A percentile compares a stretch with the other conserved stretches of the same genome.
Evolutionary conservation across 345 rosid species (phyloP).

Genomic region (Pugionium dolabratum): DNA sequence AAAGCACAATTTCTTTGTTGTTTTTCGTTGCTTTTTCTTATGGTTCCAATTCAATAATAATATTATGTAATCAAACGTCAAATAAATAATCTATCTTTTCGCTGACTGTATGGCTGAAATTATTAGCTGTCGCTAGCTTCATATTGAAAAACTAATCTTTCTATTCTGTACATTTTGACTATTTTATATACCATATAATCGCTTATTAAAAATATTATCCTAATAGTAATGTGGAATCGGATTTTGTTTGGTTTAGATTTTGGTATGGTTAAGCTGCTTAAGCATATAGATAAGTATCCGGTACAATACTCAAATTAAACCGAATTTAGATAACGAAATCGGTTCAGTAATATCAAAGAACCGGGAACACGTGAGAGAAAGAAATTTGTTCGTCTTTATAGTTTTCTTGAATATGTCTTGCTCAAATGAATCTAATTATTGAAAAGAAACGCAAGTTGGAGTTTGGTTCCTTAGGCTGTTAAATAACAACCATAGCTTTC

Average conservation of each 20-base stretch:
- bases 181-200: slow-evolving; percentile 37
- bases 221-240: slow-evolving; percentile 1
- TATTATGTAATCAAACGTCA: no score
- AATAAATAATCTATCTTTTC: slow-evolving; percentile 20
- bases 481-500: slow-evolving; percentile 48
- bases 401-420: slow-evolving; percentile 25
- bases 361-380: slow-evolving; percentile 35
- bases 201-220: slow-evolving; percentile 36
- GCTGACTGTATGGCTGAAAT: slow-evolving; percentile 43
- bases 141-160: slow-evolving; percentile 25
- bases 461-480: slow-evolving; percentile 51
- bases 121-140: slow-evolving; percentile 40
- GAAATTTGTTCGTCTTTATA: slow-evolving; percentile 26
- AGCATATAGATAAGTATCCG: no score
- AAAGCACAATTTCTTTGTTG: no score
- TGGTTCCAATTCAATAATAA: no score
- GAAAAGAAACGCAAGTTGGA: slow-evolving; percentile 56
- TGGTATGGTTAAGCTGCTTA: not conserved
- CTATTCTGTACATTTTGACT: slow-evolving; percentile 35
- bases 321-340: no score
- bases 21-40: no score
- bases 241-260: slow-evolving; percentile 9
- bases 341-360: not conserved
- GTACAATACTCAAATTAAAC: no score
- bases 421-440: slow-evolving; percentile 22